phyloP scores from a whole-genome alignment of 345 rosid genomes.

The Gossypium herbaceum region DNA sequence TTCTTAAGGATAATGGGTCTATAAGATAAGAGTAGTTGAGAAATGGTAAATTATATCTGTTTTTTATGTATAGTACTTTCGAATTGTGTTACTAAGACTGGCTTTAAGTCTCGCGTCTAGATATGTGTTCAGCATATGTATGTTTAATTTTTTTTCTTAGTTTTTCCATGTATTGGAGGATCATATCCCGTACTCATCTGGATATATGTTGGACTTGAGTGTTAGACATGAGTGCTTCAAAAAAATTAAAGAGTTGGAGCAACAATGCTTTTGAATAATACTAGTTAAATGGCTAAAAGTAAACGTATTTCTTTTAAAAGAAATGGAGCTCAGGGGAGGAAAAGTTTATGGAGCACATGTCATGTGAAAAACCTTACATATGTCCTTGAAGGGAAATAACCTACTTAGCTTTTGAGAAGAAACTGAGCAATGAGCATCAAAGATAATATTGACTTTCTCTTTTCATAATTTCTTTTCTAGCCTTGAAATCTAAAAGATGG shows the following conservation, averaged over 20 bases:
- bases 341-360: neutral
- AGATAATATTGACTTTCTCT: too few species aligned
- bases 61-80: too few species aligned
- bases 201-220: neutral
- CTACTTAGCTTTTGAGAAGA: neutral
- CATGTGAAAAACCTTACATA: neutral
- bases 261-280: neutral
- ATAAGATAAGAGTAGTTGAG: too few species aligned
- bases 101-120: too few species aligned
- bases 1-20: neutral
- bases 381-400: neutral
- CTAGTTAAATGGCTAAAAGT: neutral
- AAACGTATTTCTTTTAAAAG: neutral
- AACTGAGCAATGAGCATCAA: neutral
- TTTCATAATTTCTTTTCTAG: too few species aligned
- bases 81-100: too few species aligned
- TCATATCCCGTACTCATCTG: too few species aligned
- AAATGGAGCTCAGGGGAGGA: neutral
- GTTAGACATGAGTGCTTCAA: neutral
- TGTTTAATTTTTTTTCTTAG: too few species aligned
- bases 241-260: neutral
- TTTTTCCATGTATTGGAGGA: too few species aligned
- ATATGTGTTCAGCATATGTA: too few species aligned
- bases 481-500: too few species aligned
- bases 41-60: too few species aligned